phyloP scores from a whole-genome alignment of 2,329 filamentous ascomycete species.

The Escovopsis sp. region DNA sequence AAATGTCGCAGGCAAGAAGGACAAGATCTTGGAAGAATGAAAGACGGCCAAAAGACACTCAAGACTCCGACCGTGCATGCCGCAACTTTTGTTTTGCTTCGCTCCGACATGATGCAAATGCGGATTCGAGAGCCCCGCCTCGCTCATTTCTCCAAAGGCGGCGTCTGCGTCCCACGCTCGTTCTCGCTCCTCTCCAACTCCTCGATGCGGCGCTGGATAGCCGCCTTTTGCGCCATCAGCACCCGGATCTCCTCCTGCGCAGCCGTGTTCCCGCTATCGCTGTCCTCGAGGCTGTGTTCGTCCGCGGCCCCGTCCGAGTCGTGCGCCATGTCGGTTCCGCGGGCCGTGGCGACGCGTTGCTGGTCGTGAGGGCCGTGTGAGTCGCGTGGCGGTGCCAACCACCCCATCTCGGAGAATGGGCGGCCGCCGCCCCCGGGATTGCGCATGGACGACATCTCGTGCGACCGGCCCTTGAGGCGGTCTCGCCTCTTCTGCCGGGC shows the following conservation, averaged over 20 bases:
- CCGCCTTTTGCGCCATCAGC: conserved; percentile 20
- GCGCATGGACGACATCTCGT: conserved; percentile 13
- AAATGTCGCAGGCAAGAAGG: too few relatives aligned
- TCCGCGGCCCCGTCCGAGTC: conserved; percentile 17
- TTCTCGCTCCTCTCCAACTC: conserved; percentile 14
- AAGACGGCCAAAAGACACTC: too few relatives aligned
- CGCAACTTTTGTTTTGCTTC: too few relatives aligned
- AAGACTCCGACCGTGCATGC: too few relatives aligned
- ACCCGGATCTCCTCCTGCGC: conserved; percentile 17
- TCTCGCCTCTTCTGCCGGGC: conserved; percentile 7
- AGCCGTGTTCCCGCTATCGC: conserved; percentile 9
- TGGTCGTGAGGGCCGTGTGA: not conserved
- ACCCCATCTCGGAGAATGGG: conserved; percentile 3
- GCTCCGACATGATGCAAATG: too few relatives aligned
- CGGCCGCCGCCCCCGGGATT: conserved; percentile 7
- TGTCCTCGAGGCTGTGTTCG: conserved; percentile 11
- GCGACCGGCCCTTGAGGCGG: conserved; percentile 1
- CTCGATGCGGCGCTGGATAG: conserved; percentile 21
- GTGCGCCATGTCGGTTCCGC: conserved; percentile 10
- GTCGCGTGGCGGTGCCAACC: not conserved
- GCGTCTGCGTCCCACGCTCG: not conserved
- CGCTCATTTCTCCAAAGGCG: not conserved
- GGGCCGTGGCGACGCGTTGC: too few relatives aligned
- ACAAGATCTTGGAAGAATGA: too few relatives aligned
- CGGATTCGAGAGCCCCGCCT: too few relatives aligned